phyloP scores from a whole-genome alignment of 1,139 yeast genomes.

The Petasospora fabianii region DNA sequence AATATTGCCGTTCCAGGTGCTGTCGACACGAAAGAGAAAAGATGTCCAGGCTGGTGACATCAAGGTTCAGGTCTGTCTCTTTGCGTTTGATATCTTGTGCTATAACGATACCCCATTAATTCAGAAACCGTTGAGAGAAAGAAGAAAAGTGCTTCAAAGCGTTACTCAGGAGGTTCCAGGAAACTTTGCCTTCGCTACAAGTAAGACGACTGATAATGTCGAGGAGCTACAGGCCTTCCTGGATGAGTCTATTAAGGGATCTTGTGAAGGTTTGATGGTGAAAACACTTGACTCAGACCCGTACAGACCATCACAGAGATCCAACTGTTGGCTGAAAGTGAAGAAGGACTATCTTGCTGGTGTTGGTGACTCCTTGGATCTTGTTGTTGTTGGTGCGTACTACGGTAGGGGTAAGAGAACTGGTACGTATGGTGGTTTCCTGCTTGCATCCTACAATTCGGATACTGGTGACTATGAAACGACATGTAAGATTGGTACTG shows the following conservation, averaged over 20 bases:
- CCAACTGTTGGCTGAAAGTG: conserved; percentile 91
- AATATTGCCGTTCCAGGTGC: conserved; percentile 87
- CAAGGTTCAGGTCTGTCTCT: conserved; percentile 85
- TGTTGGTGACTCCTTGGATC: conserved; percentile 91
- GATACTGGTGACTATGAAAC: conserved; percentile 93
- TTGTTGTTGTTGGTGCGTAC: conserved; percentile 93
- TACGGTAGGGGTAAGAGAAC: conserved; percentile 94
- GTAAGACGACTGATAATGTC: conserved; percentile 65
- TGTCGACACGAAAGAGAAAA: conserved; percentile 90
- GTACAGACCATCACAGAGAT: conserved; percentile 93
- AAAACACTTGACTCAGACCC: conserved; percentile 81
- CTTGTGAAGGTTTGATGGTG: conserved; percentile 97
- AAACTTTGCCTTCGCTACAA: conserved; percentile 77
- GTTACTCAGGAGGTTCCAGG: conserved; percentile 66
- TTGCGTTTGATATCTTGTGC: conserved; percentile 83
- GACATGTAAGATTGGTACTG: conserved; percentile 96
- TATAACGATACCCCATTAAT: conserved; percentile 70
- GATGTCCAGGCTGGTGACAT: conserved; percentile 86
- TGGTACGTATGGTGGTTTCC: conserved; percentile 90
- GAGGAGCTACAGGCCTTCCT: conserved; percentile 82
- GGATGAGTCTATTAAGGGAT: conserved; percentile 83
- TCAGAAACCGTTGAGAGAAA: conserved; percentile 61
- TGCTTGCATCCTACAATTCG: conserved; percentile 83
- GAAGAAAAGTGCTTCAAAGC: conserved; percentile 58
- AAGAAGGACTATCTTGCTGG: conserved; percentile 93